These are phyloP conservation scores for Hyaloperonospora arabidopsidis DNA, from an alignment of 352 stramenopile species.

Conservation along the genomic window DNA sequence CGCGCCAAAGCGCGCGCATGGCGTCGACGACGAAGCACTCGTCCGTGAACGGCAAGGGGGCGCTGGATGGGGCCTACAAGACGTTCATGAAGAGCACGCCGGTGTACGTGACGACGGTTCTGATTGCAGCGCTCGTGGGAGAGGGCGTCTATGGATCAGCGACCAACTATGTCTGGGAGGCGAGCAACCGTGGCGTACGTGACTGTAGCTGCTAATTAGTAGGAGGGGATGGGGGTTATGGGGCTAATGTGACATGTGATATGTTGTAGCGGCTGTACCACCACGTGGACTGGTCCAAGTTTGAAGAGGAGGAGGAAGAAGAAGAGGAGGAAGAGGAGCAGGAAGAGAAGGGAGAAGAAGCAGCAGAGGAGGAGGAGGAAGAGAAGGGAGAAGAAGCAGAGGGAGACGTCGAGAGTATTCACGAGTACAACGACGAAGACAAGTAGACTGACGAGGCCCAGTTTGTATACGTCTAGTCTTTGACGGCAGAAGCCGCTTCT, in stretches of 20 bases:
- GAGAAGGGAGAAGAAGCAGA: constrained; percentile 22
- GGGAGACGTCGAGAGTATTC: constrained; percentile 29
- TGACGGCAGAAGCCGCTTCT: background rate
- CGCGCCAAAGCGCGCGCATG: constrained; percentile 38
- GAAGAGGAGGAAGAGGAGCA: constrained; percentile 60
- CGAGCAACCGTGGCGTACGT: constrained; percentile 77
- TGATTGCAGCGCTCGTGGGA: constrained; percentile 57
- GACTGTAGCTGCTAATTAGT: background rate
- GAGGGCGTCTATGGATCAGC: constrained; percentile 66
- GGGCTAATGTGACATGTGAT: constrained; percentile 13
- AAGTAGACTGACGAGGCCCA: constrained; percentile 15
- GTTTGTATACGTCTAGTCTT: constrained; percentile 5
- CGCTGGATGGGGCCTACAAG: constrained; percentile 57
- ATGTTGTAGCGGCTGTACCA: constrained; percentile 67
- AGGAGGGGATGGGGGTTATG: constrained; percentile 2
- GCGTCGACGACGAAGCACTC: constrained; percentile 59
- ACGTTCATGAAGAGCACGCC: constrained; percentile 78
- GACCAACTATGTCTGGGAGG: constrained; percentile 76
- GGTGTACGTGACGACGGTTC: constrained; percentile 72
- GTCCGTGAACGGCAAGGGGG: constrained; percentile 68
- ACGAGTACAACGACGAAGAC: constrained; percentile 32
- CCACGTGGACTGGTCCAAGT: constrained; percentile 84
- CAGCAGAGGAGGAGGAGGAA: constrained; percentile 17
- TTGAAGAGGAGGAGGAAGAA: constrained; percentile 80
- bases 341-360: constrained; percentile 16